Conservation (phyloP, 2,329 filamentous ascomycete species). For the Allantophomopsis cytisporea region DNA sequence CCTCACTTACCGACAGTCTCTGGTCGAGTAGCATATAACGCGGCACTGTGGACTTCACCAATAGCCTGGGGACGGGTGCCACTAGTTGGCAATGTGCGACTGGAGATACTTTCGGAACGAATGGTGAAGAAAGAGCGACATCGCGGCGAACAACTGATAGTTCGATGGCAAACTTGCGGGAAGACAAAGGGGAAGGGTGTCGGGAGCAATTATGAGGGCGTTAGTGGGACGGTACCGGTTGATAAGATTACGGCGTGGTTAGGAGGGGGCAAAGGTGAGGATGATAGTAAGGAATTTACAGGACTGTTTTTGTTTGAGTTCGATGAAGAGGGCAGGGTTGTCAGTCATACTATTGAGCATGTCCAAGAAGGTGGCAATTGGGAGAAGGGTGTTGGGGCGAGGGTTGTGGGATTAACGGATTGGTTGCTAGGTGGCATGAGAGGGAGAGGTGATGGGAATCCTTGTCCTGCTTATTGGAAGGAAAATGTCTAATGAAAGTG, state of each 20-base stretch:
- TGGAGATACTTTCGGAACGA: conserved; percentile 80
- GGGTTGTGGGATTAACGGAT: too few species aligned
- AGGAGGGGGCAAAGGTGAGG: conserved; percentile 32
- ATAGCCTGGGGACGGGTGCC: conserved; percentile 92
- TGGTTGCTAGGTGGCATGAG: too few species aligned
- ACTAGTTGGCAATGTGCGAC: conserved; percentile 75
- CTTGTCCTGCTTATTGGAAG: neutral
- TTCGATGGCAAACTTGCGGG: conserved; percentile 69
- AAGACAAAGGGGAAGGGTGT: conserved; percentile 27
- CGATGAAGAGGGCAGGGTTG: conserved; percentile 69
- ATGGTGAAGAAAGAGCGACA: conserved; percentile 37
- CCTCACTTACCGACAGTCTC: conserved; percentile 86
- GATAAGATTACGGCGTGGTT: conserved; percentile 35
- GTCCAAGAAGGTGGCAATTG: conserved; percentile 71
- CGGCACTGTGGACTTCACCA: conserved; percentile 89
- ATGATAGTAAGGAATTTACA: conserved; percentile 64
- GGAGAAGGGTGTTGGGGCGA: too few species aligned
- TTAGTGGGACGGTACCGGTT: conserved; percentile 28
- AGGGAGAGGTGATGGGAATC: too few species aligned
- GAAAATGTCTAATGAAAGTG: too few species aligned
- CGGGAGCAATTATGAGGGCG: conserved; percentile 28
- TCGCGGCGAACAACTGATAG: conserved; percentile 68
- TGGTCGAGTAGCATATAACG: conserved; percentile 79
- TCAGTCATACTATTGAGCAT: conserved; percentile 88
- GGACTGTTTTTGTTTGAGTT: conserved; percentile 95